A percentile compares a stretch with the other conserved stretches of the same genome.
Evolutionary conservation across 1,284 basidiomycete genomes (phyloP).

Genomic region (Puccinia polysora): DNA sequence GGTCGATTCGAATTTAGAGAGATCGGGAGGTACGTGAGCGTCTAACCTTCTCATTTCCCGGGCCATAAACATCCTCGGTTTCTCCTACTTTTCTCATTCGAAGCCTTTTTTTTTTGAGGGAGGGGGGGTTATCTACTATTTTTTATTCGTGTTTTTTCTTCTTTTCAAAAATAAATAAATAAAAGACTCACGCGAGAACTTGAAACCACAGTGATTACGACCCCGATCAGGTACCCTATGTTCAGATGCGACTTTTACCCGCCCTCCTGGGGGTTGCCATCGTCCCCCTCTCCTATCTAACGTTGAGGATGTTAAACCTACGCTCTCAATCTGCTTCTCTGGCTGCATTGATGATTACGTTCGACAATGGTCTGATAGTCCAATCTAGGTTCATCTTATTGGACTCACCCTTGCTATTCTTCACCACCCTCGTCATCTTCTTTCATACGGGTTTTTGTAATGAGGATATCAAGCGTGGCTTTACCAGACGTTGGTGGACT

Average conservation of each 20-base stretch:
- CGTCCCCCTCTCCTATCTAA: slow-evolving; percentile 86
- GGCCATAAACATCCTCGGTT: slow-evolving; percentile 4
- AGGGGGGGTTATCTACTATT: no score
- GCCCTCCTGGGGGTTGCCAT: slow-evolving; percentile 83
- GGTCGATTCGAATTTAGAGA: slow-evolving; percentile 95
- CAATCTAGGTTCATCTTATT: slow-evolving; percentile 95
- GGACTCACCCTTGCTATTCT: slow-evolving; percentile 95
- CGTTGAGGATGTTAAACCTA: slow-evolving; percentile 83
- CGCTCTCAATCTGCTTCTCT: slow-evolving; percentile 83
- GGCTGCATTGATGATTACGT: slow-evolving; percentile 82
- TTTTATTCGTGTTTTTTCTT: no score
- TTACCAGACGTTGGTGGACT: slow-evolving; percentile 82
- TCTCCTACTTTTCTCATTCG: no score
- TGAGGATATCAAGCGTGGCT: slow-evolving; percentile 59
- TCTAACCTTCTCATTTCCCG: not conserved
- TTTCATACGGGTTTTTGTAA: slow-evolving; percentile 73
- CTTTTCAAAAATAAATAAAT: slow-evolving; percentile 24
- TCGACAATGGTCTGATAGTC: slow-evolving; percentile 92
- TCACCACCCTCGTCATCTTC: slow-evolving; percentile 83
- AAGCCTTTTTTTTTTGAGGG: no score
- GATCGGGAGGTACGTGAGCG: slow-evolving; percentile 73
- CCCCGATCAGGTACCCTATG: slow-evolving; percentile 72
- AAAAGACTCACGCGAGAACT: no score
- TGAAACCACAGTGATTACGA: slow-evolving; percentile 68
- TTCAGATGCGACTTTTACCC: slow-evolving; percentile 90